Evolutionary conservation across 2,329 filamentous ascomycete species (phyloP).

Genomic region (Aspergillus versicolor): DNA sequence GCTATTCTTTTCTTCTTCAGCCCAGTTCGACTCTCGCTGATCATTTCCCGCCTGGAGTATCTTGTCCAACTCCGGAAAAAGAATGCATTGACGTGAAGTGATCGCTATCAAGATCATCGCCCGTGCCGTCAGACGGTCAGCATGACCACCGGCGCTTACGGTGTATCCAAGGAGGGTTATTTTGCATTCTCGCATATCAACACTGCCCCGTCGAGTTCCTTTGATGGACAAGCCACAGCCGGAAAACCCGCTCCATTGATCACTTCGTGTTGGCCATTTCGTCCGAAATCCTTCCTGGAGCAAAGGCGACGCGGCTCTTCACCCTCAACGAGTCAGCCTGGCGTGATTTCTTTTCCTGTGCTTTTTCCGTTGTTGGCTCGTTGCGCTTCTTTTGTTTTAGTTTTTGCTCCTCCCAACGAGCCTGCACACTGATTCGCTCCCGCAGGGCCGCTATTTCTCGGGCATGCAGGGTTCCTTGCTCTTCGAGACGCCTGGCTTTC

Average conservation of each 20-base stretch:
- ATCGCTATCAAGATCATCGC: not conserved
- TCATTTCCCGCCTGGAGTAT: not conserved
- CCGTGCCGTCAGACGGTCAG: not conserved
- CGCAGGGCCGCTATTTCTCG: not conserved
- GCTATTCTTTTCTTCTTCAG: not conserved
- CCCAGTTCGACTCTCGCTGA: not conserved
- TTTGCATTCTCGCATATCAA: not conserved
- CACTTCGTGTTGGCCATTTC: constrained; percentile 4
- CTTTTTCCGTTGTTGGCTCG: not conserved
- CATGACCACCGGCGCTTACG: constrained; percentile 1
- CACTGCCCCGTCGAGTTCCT: not conserved
- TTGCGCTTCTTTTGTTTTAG: not conserved
- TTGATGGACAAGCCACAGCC: constrained; percentile 3
- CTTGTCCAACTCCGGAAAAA: constrained; percentile 7
- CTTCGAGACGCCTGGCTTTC: not conserved
- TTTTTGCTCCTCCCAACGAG: not conserved
- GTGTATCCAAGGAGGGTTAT: not conserved
- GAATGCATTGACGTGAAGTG: not conserved
- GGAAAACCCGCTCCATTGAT: not conserved
- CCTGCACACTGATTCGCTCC: not conserved
- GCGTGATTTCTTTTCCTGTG: not conserved
- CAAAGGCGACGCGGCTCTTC: not conserved
- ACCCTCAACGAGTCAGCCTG: not conserved
- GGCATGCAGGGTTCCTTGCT: constrained; percentile 13
- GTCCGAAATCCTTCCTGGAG: not conserved